Base-by-base conservation (phyloP, 2,329 filamentous ascomycete genomes). In the Clarireedia monteithiana region DNA sequence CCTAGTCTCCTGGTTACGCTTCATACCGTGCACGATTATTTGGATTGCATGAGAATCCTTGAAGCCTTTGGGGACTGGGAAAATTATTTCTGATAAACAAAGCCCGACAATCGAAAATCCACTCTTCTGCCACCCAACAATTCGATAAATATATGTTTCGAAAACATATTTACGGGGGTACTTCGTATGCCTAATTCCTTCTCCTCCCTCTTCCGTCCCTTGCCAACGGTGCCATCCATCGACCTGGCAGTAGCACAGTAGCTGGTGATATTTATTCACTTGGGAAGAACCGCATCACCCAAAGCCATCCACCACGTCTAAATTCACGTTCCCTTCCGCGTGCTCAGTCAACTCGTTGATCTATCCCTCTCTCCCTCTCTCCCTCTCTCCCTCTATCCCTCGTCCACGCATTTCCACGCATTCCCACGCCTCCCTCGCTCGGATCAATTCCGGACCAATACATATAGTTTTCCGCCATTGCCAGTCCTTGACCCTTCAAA, bases 391-490 rank as follows among this genome's bases (percentile, higher is more conserved):
- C 7, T 3, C 38, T 38, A 3, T 42, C 50, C 39, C 15, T n/a
- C 4, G 39, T 20, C 26, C 15, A 50, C 36, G 23, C 6, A 36
- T n/a, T 34, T 23, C 34, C 42, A 20, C 20, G 20, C 20, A 48
- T 10, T 38, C 46, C 47, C 34, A 48, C 40, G 27, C 34, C 38
- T 45, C 38, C 48, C 38, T 45, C 30, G 30, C 44, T 53, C 44
- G 34, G 51, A 48, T 53, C 51, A 24, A 40, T 48, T 48, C 44
- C 44, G 51, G 47, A n/a, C 44, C 44, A 53, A 15, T 53, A 48
- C 10, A 20, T 48, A 12, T 27, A 2, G 36, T 53, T 45, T 27
- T 20, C 38, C 27, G 36, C 15, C 47, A 24, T 42, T 20, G 7
- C 39, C 15, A n/a, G 39, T 42, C 2, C 20, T 20, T 20, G 20